A percentile compares a stretch with the other conserved stretches of the same genome.
phyloP scores from a whole-genome alignment of 2,329 filamentous ascomycete genomes.

The Colletotrichum theobromicola region DNA sequence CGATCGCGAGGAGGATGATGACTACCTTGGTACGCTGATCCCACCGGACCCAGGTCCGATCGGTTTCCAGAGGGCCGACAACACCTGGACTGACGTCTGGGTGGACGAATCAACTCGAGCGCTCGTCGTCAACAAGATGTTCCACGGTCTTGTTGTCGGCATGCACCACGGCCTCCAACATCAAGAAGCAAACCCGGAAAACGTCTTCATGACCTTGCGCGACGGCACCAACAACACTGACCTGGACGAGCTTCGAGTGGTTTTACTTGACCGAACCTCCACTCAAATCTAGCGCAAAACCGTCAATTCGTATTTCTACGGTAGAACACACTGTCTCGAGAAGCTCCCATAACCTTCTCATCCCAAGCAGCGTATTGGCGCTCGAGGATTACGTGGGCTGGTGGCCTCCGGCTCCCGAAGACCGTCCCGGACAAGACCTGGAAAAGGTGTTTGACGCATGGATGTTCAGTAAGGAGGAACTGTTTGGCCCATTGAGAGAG shows the following conservation, averaged over 20 bases:
- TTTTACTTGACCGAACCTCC: not conserved
- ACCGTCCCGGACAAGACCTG: not conserved
- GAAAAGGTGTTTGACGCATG: not conserved
- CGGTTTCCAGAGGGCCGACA: not conserved
- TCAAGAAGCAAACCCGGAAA: not conserved
- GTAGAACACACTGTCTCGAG: not conserved
- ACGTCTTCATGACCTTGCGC: not conserved
- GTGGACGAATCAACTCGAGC: not conserved
- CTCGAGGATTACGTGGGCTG: not conserved
- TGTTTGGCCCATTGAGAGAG: not conserved
- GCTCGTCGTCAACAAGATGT: not conserved
- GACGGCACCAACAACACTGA: not conserved
- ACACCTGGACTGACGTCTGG: not conserved
- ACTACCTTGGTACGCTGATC: not conserved
- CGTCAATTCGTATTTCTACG: not conserved
- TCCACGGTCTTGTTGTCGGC: not conserved
- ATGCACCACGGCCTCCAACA: not conserved
- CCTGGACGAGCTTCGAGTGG: not conserved
- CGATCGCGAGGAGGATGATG: not conserved
- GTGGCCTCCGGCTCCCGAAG: not conserved
- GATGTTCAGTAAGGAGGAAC: not conserved
- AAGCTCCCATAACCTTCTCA: not conserved
- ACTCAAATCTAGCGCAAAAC: not conserved
- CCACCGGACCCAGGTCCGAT: too few species aligned
- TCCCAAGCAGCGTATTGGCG: not conserved